Conservation (phyloP, 129 eudicot species). For the Scalesia atractyloides region DNA sequence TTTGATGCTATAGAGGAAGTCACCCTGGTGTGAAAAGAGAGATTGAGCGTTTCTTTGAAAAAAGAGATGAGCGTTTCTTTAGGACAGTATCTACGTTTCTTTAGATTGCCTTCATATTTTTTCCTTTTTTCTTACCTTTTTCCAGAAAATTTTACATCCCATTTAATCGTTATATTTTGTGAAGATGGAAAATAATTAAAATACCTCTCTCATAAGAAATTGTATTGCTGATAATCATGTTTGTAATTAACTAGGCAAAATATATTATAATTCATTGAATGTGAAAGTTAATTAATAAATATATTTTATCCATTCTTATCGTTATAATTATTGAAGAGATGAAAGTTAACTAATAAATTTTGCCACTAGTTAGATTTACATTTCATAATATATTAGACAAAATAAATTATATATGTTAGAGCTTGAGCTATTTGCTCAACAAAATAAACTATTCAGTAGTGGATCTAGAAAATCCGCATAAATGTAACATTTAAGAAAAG, state of each 20-base stretch:
- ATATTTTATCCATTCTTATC: too few species aligned
- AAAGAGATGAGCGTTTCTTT: too few species aligned
- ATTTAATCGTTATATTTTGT: neutral
- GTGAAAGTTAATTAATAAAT: neutral
- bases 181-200: conserved; percentile 7
- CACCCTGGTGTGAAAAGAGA: neutral
- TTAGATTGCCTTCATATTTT: neutral
- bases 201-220: neutral
- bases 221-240: neutral
- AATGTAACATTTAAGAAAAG: too few species aligned
- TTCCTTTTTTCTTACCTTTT: neutral
- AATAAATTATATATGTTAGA: too few species aligned
- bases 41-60: neutral
- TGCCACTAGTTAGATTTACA: neutral
- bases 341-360: neutral
- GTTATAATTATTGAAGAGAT: neutral
- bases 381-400: neutral
- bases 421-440: too few species aligned
- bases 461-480: too few species aligned
- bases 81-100: too few species aligned
- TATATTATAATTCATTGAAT: neutral
- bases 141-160: neutral
- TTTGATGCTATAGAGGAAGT: neutral
- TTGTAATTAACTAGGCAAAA: neutral
- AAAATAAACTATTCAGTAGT: too few species aligned